phyloP scores from a whole-genome alignment of 2,329 filamentous ascomycete species.

The Claviceps sorghi region DNA sequence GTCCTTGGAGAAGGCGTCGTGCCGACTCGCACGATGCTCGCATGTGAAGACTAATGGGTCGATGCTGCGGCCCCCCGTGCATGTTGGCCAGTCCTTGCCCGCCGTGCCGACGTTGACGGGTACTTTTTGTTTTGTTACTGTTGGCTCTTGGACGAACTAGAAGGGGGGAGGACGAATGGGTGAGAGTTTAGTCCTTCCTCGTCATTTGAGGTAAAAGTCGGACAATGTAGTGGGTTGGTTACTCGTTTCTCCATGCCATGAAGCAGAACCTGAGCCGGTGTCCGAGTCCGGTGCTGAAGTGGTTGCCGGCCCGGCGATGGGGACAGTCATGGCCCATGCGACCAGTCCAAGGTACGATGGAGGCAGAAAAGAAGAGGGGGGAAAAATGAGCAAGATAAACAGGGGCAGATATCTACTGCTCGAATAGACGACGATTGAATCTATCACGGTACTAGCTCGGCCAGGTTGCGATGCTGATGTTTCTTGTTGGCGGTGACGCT shows the following conservation, averaged over 20 bases:
- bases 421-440: slow-evolving; percentile 39
- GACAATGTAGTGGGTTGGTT: slow-evolving; percentile 13
- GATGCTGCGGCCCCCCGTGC: slow-evolving; percentile 37
- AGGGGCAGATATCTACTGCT: not conserved
- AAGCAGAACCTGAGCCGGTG: not conserved
- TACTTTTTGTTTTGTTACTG: slow-evolving; percentile 18
- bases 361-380: not conserved
- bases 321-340: slow-evolving; percentile 19
- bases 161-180: not conserved
- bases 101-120: slow-evolving; percentile 14
- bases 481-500: not conserved
- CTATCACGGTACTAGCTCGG: slow-evolving; percentile 15
- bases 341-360: slow-evolving; percentile 7
- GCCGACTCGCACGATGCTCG: slow-evolving; percentile 4
- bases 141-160: slow-evolving; percentile 12
- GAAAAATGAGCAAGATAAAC: not conserved
- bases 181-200: slow-evolving; percentile 1
- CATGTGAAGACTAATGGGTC: slow-evolving; percentile 30
- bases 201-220: not conserved
- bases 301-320: slow-evolving; percentile 14
- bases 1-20: slow-evolving; percentile 21
- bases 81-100: slow-evolving; percentile 8
- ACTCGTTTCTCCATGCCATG: slow-evolving; percentile 12
- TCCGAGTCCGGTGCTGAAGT: slow-evolving; percentile 13
- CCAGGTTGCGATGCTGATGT: not conserved